phyloP scores from a whole-genome alignment of 1,139 yeast species.

The Sugiyamaella neomexicana region DNA sequence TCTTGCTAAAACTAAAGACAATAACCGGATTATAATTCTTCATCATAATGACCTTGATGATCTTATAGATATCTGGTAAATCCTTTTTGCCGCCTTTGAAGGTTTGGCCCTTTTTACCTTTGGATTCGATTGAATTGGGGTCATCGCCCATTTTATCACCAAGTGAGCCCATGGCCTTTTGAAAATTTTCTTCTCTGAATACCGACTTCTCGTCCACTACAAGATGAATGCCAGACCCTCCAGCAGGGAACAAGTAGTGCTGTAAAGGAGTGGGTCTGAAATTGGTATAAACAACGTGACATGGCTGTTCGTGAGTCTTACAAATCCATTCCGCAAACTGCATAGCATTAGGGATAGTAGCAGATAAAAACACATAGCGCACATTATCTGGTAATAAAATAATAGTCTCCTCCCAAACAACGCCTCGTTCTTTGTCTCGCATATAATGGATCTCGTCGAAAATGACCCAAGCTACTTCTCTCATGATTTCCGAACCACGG shows the following conservation, averaged over 20 bases:
- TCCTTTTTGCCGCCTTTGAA: slow-evolving; percentile 79
- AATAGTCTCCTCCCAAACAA: slow-evolving; percentile 99
- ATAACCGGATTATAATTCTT: slow-evolving; percentile 96
- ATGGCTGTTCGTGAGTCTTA: slow-evolving; percentile 90
- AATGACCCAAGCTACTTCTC: slow-evolving; percentile 96
- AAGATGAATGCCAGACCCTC: slow-evolving; percentile 94
- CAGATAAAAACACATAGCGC: slow-evolving; percentile 57
- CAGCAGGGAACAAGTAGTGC: slow-evolving; percentile 94
- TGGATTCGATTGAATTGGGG: slow-evolving; percentile 52
- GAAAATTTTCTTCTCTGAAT: slow-evolving; percentile 96
- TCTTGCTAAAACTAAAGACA: slow-evolving; percentile 92
- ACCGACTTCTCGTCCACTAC: slow-evolving; percentile 97
- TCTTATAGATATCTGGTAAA: slow-evolving; percentile 82
- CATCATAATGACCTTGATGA: slow-evolving; percentile 96
- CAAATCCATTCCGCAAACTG: slow-evolving; percentile 99
- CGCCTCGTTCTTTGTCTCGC: slow-evolving; percentile 96
- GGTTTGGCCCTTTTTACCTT: slow-evolving; percentile 70
- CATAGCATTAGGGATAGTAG: slow-evolving; percentile 97
- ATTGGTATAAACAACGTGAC: slow-evolving; percentile 97
- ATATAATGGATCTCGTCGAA: slow-evolving; percentile 96
- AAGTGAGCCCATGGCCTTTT: slow-evolving; percentile 95
- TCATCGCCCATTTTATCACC: slow-evolving; percentile 84
- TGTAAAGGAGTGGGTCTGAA: slow-evolving; percentile 98
- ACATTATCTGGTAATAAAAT: slow-evolving; percentile 94
- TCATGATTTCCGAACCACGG: slow-evolving; percentile 90